Base-by-base conservation (phyloP, 1,139 yeast species). In the Taphrina confusa region DNA sequence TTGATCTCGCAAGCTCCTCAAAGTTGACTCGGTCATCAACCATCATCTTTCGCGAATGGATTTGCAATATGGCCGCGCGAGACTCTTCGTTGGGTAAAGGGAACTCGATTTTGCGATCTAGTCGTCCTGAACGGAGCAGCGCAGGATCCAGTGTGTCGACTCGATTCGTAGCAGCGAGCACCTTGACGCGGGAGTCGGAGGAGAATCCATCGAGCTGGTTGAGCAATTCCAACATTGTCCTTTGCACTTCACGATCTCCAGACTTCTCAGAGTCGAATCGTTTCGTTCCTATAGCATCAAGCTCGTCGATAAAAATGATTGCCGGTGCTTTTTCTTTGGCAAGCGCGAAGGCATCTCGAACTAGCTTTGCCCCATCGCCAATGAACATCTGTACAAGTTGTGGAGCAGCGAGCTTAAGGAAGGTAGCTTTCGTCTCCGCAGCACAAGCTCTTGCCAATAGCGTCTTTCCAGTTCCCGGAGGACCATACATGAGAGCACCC, bases 391-490 rank as follows among this genome's bases (percentile, higher is more conserved):
- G 98, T 49, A 92, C 98, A 68, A 92, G 82, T 74, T 94, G 98
- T 18, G 99, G 98, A 55, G 97, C 99, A 0, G 98, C 97, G 65
- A 94, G 79, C 71, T 92, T 92, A 71, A 92, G 79, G 72, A 92
- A 92, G 0, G 98, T 92, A n/a, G 98, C 98, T 64, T 94, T 95
- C 0, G 96, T 87, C 74, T 92, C 97, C 4, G 98, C 98, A 12
- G 99, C 99, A 81, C 98, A 92, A 1, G 98, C 98, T 72, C 98
- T 82, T 4, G 99, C 99, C 67, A 92, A 79, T 65, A 92, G 79
- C 0, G 98, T 92, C 75, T 92, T 92, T 73, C 99, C 99, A 1
- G 99, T 92, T 71, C 99, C 99, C 56, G 99, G 99, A 16, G 99
- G 98, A 8, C 99, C 99, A 73, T 92, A 92, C 98, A 92, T 92